Evolutionary conservation across 352 stramenopile genomes (phyloP).

Genomic region (Phytophthora capsici): DNA sequence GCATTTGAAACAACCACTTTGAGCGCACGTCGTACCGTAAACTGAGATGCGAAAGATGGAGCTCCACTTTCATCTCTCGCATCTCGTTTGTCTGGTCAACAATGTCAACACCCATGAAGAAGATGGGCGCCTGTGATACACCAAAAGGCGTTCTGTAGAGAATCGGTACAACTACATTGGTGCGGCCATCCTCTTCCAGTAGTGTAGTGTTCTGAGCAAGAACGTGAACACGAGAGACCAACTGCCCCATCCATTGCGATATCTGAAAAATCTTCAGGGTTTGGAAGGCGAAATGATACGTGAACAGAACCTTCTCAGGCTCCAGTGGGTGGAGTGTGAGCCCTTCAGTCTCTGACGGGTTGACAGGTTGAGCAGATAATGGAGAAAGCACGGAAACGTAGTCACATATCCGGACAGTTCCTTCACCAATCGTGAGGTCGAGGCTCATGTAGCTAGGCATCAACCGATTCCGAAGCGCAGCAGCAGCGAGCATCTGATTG

Average conservation of each 20-base stretch:
- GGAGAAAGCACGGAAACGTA: slow-evolving; percentile 32
- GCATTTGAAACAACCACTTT: slow-evolving; percentile 81
- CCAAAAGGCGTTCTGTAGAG: slow-evolving; percentile 86
- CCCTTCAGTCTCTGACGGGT: slow-evolving; percentile 4
- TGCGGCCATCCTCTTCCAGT: slow-evolving; percentile 66
- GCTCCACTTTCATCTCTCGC: slow-evolving; percentile 87
- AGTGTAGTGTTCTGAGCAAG: slow-evolving; percentile 76
- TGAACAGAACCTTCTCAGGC: slow-evolving; percentile 46
- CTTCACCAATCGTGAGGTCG: slow-evolving; percentile 66
- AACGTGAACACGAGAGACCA: slow-evolving; percentile 80
- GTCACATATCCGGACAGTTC: slow-evolving; percentile 66
- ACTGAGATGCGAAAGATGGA: slow-evolving; percentile 87
- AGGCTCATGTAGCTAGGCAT: slow-evolving; percentile 83
- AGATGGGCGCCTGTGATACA: slow-evolving; percentile 69
- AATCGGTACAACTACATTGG: slow-evolving; percentile 59
- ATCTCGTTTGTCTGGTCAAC: slow-evolving; percentile 87
- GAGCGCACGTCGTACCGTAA: slow-evolving; percentile 83
- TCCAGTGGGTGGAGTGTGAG: neutral
- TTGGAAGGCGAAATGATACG: slow-evolving; percentile 82
- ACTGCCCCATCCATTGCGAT: slow-evolving; percentile 86
- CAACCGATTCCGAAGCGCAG: slow-evolving; percentile 56
- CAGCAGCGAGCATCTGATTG: slow-evolving; percentile 71
- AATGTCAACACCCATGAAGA: slow-evolving; percentile 86
- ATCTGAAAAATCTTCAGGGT: slow-evolving; percentile 85
- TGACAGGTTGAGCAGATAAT: slow-evolving; percentile 11